Conservation (phyloP, 139 green algal genomes). For the Yamagishiella unicocca region DNA sequence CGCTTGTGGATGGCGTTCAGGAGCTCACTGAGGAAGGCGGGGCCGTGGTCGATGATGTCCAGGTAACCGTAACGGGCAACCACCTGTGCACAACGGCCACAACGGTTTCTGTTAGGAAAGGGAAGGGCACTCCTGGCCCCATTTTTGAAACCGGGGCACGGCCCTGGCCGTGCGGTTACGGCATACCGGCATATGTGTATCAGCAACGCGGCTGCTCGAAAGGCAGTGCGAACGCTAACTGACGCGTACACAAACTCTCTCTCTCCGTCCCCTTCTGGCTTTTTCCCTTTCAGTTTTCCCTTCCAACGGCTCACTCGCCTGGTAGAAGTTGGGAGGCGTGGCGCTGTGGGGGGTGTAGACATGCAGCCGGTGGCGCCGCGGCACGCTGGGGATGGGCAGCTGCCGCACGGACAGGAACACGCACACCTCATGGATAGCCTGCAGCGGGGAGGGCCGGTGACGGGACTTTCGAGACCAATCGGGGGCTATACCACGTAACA, state of each 20-base stretch:
- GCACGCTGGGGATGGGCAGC: conserved; percentile 58
- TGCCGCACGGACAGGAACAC: conserved; percentile 59
- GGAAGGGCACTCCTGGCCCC: too few species aligned
- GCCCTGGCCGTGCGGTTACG: background rate
- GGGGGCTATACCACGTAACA: too few species aligned
- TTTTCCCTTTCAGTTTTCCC: background rate
- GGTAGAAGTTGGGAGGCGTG: conserved; percentile 46
- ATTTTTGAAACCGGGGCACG: background rate
- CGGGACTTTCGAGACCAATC: too few species aligned
- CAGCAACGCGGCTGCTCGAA: too few species aligned
- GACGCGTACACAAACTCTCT: too few species aligned
- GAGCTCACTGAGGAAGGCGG: conserved; percentile 52
- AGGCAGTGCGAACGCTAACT: too few species aligned
- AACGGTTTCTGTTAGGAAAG: too few species aligned
- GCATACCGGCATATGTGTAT: too few species aligned
- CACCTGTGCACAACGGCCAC: conserved; percentile 55
- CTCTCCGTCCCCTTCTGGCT: background rate
- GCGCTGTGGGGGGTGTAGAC: conserved; percentile 30
- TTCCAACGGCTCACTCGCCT: conserved; percentile 42
- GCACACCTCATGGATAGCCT: conserved; percentile 38
- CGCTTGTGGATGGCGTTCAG: background rate
- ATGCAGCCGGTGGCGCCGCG: conserved; percentile 45
- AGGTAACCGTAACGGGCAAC: conserved; percentile 68
- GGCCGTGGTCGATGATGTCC: conserved; percentile 57
- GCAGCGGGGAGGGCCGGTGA: background rate